A percentile compares a stretch with the other conserved stretches of the same genome.
phyloP scores from a whole-genome alignment of 2,329 filamentous ascomycete genomes.

The Beauveria sp. region DNA sequence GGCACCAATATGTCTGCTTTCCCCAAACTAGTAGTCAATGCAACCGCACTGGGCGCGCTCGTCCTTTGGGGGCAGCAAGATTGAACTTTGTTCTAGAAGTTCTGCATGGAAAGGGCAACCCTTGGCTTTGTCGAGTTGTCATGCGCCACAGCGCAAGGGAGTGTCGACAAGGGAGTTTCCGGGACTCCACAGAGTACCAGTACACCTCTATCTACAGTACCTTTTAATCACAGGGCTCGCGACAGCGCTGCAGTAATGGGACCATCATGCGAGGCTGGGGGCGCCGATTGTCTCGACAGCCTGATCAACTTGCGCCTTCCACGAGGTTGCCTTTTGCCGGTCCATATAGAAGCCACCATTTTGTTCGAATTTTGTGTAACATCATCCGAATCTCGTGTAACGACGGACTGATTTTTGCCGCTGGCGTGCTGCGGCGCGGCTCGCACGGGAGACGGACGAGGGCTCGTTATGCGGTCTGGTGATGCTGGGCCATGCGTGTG shows the following conservation, averaged over 20 bases:
- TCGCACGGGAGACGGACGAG: too few species aligned
- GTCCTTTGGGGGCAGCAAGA: neutral
- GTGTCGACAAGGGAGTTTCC: neutral
- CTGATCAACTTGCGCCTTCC: neutral
- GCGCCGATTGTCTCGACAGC: neutral
- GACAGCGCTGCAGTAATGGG: neutral
- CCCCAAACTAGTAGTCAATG: neutral
- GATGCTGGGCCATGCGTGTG: too few species aligned
- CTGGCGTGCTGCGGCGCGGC: too few species aligned
- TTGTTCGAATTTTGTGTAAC: too few species aligned
- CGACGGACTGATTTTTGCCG: too few species aligned
- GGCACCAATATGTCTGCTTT: too few species aligned
- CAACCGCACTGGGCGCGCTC: neutral
- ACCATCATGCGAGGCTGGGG: neutral
- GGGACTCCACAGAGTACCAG: too few species aligned
- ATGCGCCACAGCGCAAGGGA: too few species aligned
- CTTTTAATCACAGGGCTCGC: neutral
- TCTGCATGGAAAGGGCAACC: neutral
- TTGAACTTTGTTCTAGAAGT: constrained; percentile 4
- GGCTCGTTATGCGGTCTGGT: neutral
- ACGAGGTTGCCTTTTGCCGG: too few species aligned
- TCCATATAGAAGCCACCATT: too few species aligned
- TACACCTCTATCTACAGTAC: neutral
- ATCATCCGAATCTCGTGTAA: too few species aligned
- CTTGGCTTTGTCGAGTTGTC: too few species aligned